A percentile compares a stretch with the other conserved stretches of the same genome.
Conservation (phyloP, 129 eudicot species). For the Centaurea solstitialis region DNA sequence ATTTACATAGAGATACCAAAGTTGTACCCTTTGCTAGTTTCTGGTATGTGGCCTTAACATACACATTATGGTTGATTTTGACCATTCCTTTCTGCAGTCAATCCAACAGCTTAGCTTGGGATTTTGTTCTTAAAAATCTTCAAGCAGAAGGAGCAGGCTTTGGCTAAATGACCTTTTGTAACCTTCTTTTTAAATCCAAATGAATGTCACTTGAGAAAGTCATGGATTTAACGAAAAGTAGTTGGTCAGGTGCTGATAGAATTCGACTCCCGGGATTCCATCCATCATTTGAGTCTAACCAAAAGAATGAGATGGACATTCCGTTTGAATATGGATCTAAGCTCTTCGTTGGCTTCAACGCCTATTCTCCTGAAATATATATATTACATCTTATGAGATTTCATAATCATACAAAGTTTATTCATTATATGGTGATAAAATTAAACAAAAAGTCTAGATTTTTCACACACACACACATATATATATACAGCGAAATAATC, state of each 20-base stretch:
- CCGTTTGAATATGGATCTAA: conserved; percentile 77
- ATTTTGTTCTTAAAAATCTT: neutral
- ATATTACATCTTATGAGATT: neutral
- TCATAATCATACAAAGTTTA: neutral
- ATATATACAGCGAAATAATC: neutral
- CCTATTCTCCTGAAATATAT: conserved; percentile 77
- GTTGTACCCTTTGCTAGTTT: too few species aligned
- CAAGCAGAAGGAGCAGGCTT: neutral
- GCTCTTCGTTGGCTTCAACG: conserved; percentile 87
- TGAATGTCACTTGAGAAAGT: neutral
- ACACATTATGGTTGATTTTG: too few species aligned
- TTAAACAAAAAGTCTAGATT: neutral
- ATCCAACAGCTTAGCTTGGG: neutral
- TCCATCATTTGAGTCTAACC: conserved; percentile 60
- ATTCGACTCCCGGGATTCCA: neutral
- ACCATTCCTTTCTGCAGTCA: too few species aligned
- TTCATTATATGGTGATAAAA: neutral
- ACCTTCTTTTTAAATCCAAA: neutral
- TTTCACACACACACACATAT: neutral
- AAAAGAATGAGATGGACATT: conserved; percentile 76
- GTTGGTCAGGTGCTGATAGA: neutral
- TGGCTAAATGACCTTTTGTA: neutral
- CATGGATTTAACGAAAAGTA: neutral
- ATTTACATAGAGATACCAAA: too few species aligned
- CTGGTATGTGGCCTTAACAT: too few species aligned